Evolutionary conservation across 768 basidiomycete genomes (phyloP).

Genomic region (Tylopilus subfusipes): DNA sequence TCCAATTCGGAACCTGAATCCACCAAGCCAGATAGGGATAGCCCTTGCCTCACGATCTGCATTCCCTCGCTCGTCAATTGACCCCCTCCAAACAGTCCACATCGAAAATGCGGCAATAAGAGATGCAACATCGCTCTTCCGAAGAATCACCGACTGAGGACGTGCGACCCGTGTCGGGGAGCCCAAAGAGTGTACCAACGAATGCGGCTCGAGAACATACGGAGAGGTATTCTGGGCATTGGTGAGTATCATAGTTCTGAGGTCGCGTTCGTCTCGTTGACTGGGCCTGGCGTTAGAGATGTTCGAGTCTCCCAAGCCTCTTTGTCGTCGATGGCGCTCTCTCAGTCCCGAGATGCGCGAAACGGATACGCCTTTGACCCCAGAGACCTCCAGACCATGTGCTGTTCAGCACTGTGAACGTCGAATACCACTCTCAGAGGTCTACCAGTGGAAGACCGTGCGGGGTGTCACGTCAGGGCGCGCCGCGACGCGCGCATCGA

Average conservation of each 20-base stretch:
- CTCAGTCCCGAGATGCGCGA: constrained; percentile 1
- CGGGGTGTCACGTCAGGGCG: constrained; percentile 30
- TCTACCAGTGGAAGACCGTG: constrained; percentile 43
- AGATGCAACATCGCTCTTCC: constrained; percentile 35
- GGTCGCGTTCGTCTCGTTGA: constrained; percentile 16
- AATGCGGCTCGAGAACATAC: constrained; percentile 23
- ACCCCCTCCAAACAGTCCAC: constrained; percentile 4
- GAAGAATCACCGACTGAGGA: constrained; percentile 38
- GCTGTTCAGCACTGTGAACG: constrained; percentile 31
- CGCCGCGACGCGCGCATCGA: constrained; percentile 2
- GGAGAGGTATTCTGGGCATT: background rate
- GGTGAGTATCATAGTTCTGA: constrained; percentile 1
- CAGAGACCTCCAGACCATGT: constrained; percentile 38
- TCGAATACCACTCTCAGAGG: constrained; percentile 34
- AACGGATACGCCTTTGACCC: background rate
- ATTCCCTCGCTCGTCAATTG: constrained; percentile 20
- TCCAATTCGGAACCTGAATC: background rate
- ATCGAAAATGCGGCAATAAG: constrained; percentile 33
- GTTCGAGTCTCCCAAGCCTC: background rate
- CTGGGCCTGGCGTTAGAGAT: constrained; percentile 9
- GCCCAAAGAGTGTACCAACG: constrained; percentile 36
- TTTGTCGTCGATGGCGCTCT: constrained; percentile 4
- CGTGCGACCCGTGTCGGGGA: constrained; percentile 41
- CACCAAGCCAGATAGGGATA: background rate
- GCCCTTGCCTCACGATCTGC: constrained; percentile 15